Base-by-base conservation (phyloP, 495 filamentous ascomycete genomes). In the Neurospora hispaniola region DNA sequence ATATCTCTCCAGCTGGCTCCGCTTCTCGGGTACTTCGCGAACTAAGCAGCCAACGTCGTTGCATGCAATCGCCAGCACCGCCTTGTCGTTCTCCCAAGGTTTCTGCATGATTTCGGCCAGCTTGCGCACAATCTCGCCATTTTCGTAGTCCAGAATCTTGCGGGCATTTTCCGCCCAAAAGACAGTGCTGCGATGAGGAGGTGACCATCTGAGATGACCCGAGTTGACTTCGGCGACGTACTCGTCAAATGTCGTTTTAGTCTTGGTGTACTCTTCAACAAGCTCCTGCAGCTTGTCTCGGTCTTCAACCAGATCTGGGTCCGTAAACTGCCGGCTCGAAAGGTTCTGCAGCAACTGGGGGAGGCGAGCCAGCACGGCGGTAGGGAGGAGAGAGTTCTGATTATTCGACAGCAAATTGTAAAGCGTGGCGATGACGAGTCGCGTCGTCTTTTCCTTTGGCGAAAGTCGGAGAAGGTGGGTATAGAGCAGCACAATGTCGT, bases 131-230 rank as follows among this genome's bases (percentile, higher is more conserved):
- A 97, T 83, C 48, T 90, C 92, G 31, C 91, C 92, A 59, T 92
- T 91, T 76, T 91, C 88, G 70, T 92, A 87, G 38, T 99, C 96
- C 68, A 99, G 84, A 75, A 99, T 98, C 73, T 89, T 89, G 48
- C 93, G 90, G n/a, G 96, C 93, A 75, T 99, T 97, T 73, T 98
- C 96, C 69, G 89, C 90, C 96, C 96, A 99, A 85, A 99, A 99
- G 20, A 88, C 87, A 20, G 89, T 85, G 82, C 92, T 94, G 76
- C 94, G 92, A 80, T 99, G 96, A 4, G 96, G 95, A 43, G 96
- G 96, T 10, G 92, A 95, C 96, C 96, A 99, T 76, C 93, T 90
- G 48, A 99, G 87, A 79, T 97, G 94, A 43, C 96, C 95, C 5
- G 92, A 90, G 69, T 92, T 88, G 42, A 99, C 84, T 82, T 99